Conservation (phyloP, 768 basidiomycete genomes). For the Termitomyces sp. region DNA sequence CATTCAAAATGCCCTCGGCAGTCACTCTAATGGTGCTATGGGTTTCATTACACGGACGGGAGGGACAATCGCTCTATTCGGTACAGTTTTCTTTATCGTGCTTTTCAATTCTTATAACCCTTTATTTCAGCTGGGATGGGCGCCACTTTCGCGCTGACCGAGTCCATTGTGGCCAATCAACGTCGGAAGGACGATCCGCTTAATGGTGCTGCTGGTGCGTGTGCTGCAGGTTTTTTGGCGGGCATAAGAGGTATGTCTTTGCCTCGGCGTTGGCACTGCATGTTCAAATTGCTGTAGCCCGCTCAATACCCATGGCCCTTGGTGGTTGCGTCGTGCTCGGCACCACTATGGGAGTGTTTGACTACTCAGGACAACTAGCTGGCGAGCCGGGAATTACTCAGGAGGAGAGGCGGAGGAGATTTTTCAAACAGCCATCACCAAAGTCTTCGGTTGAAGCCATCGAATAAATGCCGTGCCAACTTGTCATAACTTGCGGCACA, state of each 20-base stretch:
- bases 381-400: slow-evolving; percentile 40
- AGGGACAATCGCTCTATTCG: slow-evolving; percentile 88
- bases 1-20: slow-evolving; percentile 75
- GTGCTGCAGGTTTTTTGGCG: slow-evolving; percentile 90
- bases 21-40: slow-evolving; percentile 75
- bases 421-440: slow-evolving; percentile 75
- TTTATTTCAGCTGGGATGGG: slow-evolving; percentile 79
- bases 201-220: slow-evolving; percentile 84
- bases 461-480: slow-evolving; percentile 21
- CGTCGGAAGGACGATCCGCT: slow-evolving; percentile 75
- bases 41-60: slow-evolving; percentile 88
- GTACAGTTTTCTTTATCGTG: slow-evolving; percentile 42
- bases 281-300: slow-evolving; percentile 42
- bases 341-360: slow-evolving; percentile 76
- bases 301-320: slow-evolving; percentile 80
- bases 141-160: slow-evolving; percentile 79
- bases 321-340: slow-evolving; percentile 79
- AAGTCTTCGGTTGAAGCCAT: slow-evolving; percentile 35
- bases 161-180: slow-evolving; percentile 77
- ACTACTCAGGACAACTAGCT: slow-evolving; percentile 67
- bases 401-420: slow-evolving; percentile 73
- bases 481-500: background rate
- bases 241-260: slow-evolving; percentile 69
- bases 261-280: background rate
- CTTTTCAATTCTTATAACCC: background rate